Percentiles rank a stretch among this genome's conserved stretches.
These are phyloP conservation scores for Cornus suecica DNA, from an alignment of 148 eudicot species.

Conservation along the genomic window DNA sequence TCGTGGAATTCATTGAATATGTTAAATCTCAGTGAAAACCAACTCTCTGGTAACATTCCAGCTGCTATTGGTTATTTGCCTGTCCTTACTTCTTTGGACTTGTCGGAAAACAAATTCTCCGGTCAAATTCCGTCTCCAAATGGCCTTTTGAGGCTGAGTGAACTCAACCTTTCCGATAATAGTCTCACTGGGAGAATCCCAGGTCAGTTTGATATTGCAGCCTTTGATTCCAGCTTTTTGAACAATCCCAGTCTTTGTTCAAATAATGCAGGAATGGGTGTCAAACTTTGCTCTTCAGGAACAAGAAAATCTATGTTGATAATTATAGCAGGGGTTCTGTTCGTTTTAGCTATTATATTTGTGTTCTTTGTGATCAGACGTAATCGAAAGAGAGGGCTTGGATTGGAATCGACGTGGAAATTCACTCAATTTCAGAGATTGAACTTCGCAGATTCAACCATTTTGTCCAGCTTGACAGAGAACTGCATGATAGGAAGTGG, in stretches of 20 bases:
- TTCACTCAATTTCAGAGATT: not conserved
- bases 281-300: not conserved
- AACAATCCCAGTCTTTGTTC: conserved; percentile 7
- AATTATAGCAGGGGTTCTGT: not conserved
- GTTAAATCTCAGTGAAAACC: conserved; percentile 3
- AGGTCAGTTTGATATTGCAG: not conserved
- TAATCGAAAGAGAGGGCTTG: not conserved
- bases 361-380: not conserved
- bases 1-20: conserved; percentile 23
- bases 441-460: not conserved
- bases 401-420: not conserved
- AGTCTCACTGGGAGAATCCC: not conserved
- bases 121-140: conserved; percentile 1
- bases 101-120: not conserved
- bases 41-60: not conserved
- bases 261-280: not conserved
- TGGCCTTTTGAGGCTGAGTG: not conserved
- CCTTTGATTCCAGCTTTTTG: not conserved
- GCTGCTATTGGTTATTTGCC: conserved; percentile 1
- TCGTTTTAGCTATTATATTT: not conserved
- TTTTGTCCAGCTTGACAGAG: not conserved
- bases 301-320: not conserved
- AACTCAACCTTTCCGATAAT: not conserved
- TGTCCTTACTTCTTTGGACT: conserved; percentile 11
- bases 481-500: conserved; percentile 4